Base-by-base conservation (phyloP, 768 basidiomycete genomes). In the Trametes coccinea region DNA sequence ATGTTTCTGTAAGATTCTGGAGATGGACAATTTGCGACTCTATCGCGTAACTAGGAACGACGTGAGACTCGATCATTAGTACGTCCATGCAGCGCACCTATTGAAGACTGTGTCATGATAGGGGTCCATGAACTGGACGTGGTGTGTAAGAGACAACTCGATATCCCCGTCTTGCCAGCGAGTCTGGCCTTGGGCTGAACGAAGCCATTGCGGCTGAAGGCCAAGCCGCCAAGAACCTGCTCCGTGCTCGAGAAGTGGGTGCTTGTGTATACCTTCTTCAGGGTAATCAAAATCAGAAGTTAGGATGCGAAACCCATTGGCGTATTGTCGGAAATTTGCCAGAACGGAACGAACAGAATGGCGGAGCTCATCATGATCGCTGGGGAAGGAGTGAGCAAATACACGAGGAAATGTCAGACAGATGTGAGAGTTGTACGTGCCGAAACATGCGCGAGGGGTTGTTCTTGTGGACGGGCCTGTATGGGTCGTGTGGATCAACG, bases 131-230 rank as follows among this genome's bases (percentile, higher is more conserved):
- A 73, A 65, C 53, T 68, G 67, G 22, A 66, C 65, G 65, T 76
- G 75, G 54, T 76, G 76, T n/a, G 70, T 65, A 40, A 76, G 48
- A 7, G 66, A 65, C 14, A 78, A 68, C 6, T 67, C 60, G 14
- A 76, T 64, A 45, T 68, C 49, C 46, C 71, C 64, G 54, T 73
- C 72, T 17, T 51, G 49, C 74, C 72, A 70, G 7, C 48, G 29
- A 7, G 59, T 41, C 0, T 27, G 13, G 14, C 62, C 30, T 43
- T 65, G 57, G n/a, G 54, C 47, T 33, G 73, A 58, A 27, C 75
- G 68, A 8, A 78, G 70, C 77, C 78, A 80, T 53, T 76, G 77
- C 6, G 79, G 79, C 5, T 77, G 66, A 48, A 78, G 74, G 7
- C 77, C 77, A 2, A 77, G 67, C 33, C 76, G 63, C 64, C 70